Percentiles rank a stretch among this genome's conserved stretches.
Conservation (phyloP, 139 green algal species). For the Chlamydomonas sp. region DNA sequence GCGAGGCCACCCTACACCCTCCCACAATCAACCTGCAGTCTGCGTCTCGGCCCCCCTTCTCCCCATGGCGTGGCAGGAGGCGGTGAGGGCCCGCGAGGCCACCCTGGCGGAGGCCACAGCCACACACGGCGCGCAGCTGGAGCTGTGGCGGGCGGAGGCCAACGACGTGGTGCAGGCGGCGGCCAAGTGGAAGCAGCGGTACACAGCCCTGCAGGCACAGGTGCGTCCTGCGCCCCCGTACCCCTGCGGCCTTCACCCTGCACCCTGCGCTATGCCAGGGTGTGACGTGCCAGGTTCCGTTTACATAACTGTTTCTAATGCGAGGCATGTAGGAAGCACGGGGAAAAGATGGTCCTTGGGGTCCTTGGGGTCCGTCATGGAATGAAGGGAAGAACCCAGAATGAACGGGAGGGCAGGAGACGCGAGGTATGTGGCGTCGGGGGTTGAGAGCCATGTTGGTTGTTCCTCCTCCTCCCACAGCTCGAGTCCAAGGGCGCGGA, state of each 20-base stretch:
- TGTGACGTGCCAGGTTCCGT: background rate
- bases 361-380: background rate
- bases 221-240: background rate
- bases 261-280: background rate
- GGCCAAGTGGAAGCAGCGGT: slow-evolving; percentile 56
- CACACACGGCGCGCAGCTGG: slow-evolving; percentile 43
- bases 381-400: background rate
- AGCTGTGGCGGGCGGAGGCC: slow-evolving; percentile 55
- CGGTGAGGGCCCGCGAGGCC: slow-evolving; percentile 28
- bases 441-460: background rate
- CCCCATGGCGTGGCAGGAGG: background rate
- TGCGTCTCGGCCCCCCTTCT: too few species aligned
- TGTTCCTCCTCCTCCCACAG: background rate
- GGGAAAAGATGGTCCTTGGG: background rate
- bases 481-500: slow-evolving; percentile 19
- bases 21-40: too few species aligned
- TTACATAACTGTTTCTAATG: background rate
- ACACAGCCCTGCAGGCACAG: slow-evolving; percentile 44
- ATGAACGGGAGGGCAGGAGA: background rate
- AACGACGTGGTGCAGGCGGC: slow-evolving; percentile 55
- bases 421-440: background rate
- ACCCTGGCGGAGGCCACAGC: slow-evolving; percentile 40
- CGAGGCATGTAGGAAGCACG: background rate
- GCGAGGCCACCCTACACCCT: too few species aligned
- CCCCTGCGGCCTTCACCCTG: background rate